Evolutionary conservation across 1,284 basidiomycete species (phyloP).

Genomic region (Apiotrichum brassicae): DNA sequence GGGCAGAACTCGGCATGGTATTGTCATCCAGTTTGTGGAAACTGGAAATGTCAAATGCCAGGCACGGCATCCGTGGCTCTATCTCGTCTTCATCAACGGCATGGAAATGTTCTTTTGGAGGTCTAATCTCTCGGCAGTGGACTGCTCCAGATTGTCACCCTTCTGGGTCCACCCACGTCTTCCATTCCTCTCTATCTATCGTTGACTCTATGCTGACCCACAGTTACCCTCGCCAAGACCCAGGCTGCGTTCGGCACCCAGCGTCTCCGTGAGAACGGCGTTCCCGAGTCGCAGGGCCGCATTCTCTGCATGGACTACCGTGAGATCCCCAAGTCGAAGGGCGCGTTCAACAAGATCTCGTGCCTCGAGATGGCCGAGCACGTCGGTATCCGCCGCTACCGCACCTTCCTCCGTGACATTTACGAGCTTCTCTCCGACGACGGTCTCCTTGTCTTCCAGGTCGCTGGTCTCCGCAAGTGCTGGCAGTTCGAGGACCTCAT

Average conservation of each 20-base stretch:
- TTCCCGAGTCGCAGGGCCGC: conserved; percentile 67
- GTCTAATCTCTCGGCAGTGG: too few relatives aligned
- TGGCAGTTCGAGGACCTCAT: conserved; percentile 99
- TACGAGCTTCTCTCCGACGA: conserved; percentile 93
- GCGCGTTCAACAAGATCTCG: conserved; percentile 89
- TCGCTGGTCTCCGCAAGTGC: conserved; percentile 82
- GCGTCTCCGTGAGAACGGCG: conserved; percentile 75
- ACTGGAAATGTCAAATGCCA: too few relatives aligned
- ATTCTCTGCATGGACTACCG: conserved; percentile 94
- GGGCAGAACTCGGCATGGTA: too few relatives aligned
- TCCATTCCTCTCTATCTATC: too few relatives aligned
- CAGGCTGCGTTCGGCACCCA: conserved; percentile 90
- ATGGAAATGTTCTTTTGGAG: too few relatives aligned
- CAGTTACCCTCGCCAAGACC: conserved; percentile 79
- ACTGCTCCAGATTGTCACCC: too few relatives aligned
- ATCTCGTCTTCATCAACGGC: too few relatives aligned
- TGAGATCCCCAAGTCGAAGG: conserved; percentile 74
- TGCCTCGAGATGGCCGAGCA: conserved; percentile 99
- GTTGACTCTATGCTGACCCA: too few relatives aligned
- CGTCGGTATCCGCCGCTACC: conserved; percentile 91
- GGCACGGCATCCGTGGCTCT: too few relatives aligned
- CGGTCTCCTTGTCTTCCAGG: conserved; percentile 91
- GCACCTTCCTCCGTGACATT: conserved; percentile 79
- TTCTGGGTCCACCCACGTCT: too few relatives aligned
- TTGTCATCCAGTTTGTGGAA: too few relatives aligned